Base-by-base conservation (phyloP, 208 protist genomes). In the Leishmania turanica region DNA sequence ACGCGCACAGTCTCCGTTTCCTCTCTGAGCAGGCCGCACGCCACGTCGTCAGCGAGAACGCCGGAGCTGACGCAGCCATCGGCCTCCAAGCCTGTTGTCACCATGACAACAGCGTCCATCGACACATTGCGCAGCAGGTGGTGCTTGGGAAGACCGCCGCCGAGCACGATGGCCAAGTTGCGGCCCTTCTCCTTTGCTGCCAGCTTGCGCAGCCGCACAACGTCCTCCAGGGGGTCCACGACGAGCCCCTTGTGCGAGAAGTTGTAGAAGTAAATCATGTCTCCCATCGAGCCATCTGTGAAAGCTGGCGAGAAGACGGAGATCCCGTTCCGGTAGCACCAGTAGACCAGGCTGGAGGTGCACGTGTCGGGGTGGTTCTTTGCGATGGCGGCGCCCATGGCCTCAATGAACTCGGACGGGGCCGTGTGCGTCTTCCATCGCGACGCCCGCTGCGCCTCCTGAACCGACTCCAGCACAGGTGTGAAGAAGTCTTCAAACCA, bases 221-320 rank as follows among this genome's bases (percentile, higher is more conserved):
- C 90, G 76, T 99, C 98, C 53, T 72, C 42, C 7, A 99, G 87
- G 6, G 99, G 89, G 87, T 99, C 99, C 2, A 99, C 82, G 0
- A 99, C 90, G 19, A 99, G 91, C 7, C 99, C 99, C 47, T 99
- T 99, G 17, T 98, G 94, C 7, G 95, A 98, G 68, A 98, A 99
- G 31, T 98, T 99, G 90, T 99, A 99, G 87, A 99, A 99, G 89
- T 99, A 99, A 66, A 99, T 96, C 99, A 99, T 99, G 88, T 99
- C 99, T 34, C 99, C 99, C 77, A 99, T 98, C 8, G 98, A 99
- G 15, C 99, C 99, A 80, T 99, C 99, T 40, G 99, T 99, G 15
- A 99, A 64, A 0, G 99, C 99, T 15, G 99, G 99, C 54, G 96
- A 99, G 91, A 99, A 99, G 31, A 99, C 92, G 21, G 99, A 99